Evolutionary conservation across 169 alveolate species (phyloP).

Genomic region (Ichthyophthirius multifiliis): DNA sequence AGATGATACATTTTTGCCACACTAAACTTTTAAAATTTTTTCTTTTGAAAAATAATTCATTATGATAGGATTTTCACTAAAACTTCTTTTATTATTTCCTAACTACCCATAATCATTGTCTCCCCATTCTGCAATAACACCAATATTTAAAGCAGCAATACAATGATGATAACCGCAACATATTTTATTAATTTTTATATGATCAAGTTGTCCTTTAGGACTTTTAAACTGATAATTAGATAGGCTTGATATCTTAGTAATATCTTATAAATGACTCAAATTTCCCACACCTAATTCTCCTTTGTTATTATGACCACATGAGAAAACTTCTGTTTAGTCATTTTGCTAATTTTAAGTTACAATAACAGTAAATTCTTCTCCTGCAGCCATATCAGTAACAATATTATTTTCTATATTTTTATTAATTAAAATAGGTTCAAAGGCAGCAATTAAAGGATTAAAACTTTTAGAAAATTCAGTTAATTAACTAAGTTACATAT

Average conservation of each 20-base stretch:
- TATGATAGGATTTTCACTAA: constrained; percentile 56
- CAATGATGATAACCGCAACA: constrained; percentile 79
- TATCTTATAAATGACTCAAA: constrained; percentile 43
- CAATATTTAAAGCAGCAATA: constrained; percentile 55
- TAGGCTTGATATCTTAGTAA: constrained; percentile 42
- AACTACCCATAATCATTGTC: constrained; percentile 80
- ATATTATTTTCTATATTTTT: constrained; percentile 23
- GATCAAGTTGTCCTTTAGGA: constrained; percentile 20
- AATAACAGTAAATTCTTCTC: constrained; percentile 50
- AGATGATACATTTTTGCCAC: constrained; percentile 42
- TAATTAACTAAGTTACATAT: constrained; percentile 50
- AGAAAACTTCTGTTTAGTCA: constrained; percentile 47
- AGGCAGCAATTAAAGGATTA: constrained; percentile 49
- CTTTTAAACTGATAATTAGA: constrained; percentile 41
- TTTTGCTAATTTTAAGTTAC: constrained; percentile 29
- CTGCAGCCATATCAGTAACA: constrained; percentile 51
- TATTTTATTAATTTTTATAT: constrained; percentile 50
- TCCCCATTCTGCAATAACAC: constrained; percentile 82
- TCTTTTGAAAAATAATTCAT: constrained; percentile 40
- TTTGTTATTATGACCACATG: constrained; percentile 61
- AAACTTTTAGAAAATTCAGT: constrained; percentile 43
- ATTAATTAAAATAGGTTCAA: constrained; percentile 16
- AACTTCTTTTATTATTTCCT: constrained; percentile 73
- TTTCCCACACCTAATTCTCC: constrained; percentile 67
- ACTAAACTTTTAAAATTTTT: constrained; percentile 40